Percentiles rank a stretch among this genome's conserved stretches.
Conservation (phyloP, 169 alveolate genomes). For the Cryptosporidium ubiquitum region DNA sequence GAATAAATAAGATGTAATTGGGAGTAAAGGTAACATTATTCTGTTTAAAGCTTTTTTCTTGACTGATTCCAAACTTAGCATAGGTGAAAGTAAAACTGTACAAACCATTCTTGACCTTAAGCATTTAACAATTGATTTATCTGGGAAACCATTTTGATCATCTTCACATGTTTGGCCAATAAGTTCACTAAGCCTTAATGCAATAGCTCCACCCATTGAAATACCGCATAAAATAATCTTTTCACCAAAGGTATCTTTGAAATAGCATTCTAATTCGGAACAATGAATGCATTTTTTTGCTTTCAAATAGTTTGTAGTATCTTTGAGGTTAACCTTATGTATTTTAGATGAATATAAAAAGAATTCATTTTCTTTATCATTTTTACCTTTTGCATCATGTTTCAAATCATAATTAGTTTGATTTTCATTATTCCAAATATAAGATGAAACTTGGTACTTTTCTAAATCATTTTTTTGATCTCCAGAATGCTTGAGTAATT, state of each 20-base stretch:
- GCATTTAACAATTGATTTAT: constrained; percentile 21
- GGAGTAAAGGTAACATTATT: constrained; percentile 18
- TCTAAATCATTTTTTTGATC: background rate
- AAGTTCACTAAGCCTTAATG: constrained; percentile 26
- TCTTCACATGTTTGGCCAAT: constrained; percentile 32
- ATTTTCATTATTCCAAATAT: constrained; percentile 26
- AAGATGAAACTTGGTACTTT: constrained; percentile 4
- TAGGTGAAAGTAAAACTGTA: constrained; percentile 42
- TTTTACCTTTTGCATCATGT: background rate
- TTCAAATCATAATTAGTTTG: background rate
- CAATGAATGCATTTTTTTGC: constrained; percentile 28
- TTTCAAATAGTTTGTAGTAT: background rate
- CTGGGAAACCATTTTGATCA: background rate
- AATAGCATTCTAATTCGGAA: background rate
- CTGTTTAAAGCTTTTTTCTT: constrained; percentile 40
- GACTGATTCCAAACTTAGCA: constrained; percentile 43
- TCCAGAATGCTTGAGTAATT: background rate
- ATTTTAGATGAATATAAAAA: constrained; percentile 1
- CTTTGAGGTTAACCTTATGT: background rate
- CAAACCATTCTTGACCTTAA: constrained; percentile 48
- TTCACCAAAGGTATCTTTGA: constrained; percentile 52
- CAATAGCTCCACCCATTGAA: constrained; percentile 72
- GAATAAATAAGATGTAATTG: constrained; percentile 33
- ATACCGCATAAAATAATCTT: constrained; percentile 37
- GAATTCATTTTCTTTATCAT: constrained; percentile 3